A percentile compares a stretch with the other conserved stretches of the same genome.
Evolutionary conservation across 345 rosid species (phyloP).

Genomic region (Citrus sinensis): DVS_A1.0 CM039162.1:30959001-30959500

Average conservation of each 20-base stretch:
- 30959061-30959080: conserved; percentile 52
- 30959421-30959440: conserved; percentile 74
- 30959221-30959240: conserved; percentile 56
- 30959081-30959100: conserved; percentile 78
- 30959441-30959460: conserved; percentile 56
- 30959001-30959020: conserved; percentile 55
- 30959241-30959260: conserved; percentile 52
- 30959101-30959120: conserved; percentile 68
- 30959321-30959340: conserved; percentile 46
- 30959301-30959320: conserved; percentile 70
- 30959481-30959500: conserved; percentile 69
- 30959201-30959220: conserved; percentile 56
- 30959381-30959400: conserved; percentile 64
- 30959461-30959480: conserved; percentile 66
- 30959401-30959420: conserved; percentile 69
- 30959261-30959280: conserved; percentile 76
- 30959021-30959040: conserved; percentile 41
- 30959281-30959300: conserved; percentile 86
- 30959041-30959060: conserved; percentile 46
- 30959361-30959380: conserved; percentile 63
- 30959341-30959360: conserved; percentile 43
- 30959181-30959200: conserved; percentile 71
- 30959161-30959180: conserved; percentile 52
- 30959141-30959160: conserved; percentile 44
- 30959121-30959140: conserved; percentile 55